Evolutionary conservation across 768 basidiomycete genomes (phyloP).

Genomic region (Pleurotus salmoneostramineus): DNA sequence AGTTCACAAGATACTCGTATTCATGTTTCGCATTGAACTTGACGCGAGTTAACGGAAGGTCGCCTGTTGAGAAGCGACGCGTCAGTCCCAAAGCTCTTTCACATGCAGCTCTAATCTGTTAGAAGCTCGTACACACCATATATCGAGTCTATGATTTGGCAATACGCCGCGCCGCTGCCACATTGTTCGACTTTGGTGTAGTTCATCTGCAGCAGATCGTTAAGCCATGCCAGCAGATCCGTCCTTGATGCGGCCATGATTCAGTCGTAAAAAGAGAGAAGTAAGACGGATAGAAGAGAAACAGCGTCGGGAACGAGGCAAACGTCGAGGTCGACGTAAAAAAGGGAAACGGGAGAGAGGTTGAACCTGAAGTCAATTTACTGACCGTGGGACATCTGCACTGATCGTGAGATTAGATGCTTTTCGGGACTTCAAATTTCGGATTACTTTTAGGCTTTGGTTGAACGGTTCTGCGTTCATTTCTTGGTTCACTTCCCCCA

Average conservation of each 20-base stretch:
- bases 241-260: conserved; percentile 73
- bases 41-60: conserved; percentile 86
- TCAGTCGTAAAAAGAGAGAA: conserved; percentile 10
- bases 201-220: conserved; percentile 86
- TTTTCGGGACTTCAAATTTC: too few relatives aligned
- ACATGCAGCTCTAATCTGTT: conserved; percentile 7
- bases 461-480: too few relatives aligned
- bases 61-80: conserved; percentile 45
- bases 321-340: too few relatives aligned
- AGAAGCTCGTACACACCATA: conserved; percentile 57
- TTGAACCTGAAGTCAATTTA: too few relatives aligned
- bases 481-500: too few relatives aligned
- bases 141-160: conserved; percentile 93
- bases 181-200: conserved; percentile 94
- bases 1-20: conserved; percentile 94
- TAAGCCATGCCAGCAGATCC: conserved; percentile 90
- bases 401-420: too few relatives aligned
- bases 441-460: too few relatives aligned
- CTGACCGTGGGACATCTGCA: too few relatives aligned
- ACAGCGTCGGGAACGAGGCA: too few relatives aligned
- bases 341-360: too few relatives aligned
- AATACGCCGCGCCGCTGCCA: conserved; percentile 89
- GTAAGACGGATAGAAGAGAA: neutral
- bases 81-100: conserved; percentile 1
- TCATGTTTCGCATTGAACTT: conserved; percentile 97